These are phyloP conservation scores for Ascobolus immersus DNA, from an alignment of 495 filamentous ascomycete species.

Conservation along the genomic window DNA sequence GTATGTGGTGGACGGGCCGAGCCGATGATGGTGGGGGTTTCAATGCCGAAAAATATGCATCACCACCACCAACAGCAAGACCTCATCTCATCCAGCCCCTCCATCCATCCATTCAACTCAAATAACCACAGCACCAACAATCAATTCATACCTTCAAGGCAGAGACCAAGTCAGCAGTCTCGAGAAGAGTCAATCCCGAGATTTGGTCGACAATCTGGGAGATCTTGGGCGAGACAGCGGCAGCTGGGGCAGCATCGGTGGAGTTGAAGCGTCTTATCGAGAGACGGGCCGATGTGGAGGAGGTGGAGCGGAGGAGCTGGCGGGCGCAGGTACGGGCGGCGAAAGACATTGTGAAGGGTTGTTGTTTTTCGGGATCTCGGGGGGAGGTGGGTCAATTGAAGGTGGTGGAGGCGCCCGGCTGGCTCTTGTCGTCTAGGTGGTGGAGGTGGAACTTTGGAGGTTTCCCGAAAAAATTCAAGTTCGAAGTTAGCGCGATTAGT, in stretches of 20 bases:
- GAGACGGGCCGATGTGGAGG: constrained; percentile 18
- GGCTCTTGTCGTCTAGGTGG: too few species aligned
- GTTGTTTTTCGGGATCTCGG: background rate
- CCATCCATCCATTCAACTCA: too few species aligned
- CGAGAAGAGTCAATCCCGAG: constrained; percentile 83
- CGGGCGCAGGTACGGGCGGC: constrained; percentile 13
- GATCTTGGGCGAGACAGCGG: constrained; percentile 59
- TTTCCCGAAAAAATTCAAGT: constrained; percentile 1
- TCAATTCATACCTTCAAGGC: constrained; percentile 49
- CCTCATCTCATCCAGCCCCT: too few species aligned
- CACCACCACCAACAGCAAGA: too few species aligned
- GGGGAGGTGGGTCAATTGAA: background rate
- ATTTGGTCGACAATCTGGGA: constrained; percentile 86
- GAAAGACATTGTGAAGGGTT: constrained; percentile 11
- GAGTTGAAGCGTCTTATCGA: constrained; percentile 40
- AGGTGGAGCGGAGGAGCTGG: constrained; percentile 13
- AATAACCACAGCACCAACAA: constrained; percentile 1
- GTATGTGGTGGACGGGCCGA: background rate
- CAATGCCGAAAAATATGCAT: background rate
- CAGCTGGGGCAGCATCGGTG: constrained; percentile 36
- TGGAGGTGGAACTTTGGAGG: constrained; percentile 1
- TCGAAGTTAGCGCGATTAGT: constrained; percentile 8
- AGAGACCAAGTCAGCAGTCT: constrained; percentile 86
- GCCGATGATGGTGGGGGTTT: background rate
- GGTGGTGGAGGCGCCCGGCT: too few species aligned